Base-by-base conservation (phyloP, 192 early-diverging fungal species). In the Coemansia sp. region DNA sequence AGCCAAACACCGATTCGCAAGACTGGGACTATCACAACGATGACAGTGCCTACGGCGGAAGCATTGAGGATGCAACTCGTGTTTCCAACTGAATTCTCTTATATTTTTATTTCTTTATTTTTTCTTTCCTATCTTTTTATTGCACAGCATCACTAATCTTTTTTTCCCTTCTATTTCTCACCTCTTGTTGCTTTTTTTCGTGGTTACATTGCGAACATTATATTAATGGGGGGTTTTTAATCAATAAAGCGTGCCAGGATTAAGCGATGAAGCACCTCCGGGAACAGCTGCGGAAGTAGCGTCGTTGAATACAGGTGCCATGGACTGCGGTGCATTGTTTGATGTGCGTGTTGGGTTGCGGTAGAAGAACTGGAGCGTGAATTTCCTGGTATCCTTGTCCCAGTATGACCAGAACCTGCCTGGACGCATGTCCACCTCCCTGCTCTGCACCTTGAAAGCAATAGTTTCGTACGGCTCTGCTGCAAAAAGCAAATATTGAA, bases 381-480 rank as follows among this genome's bases (percentile, higher is more conserved):
- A 98, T 76, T 87, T 87, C 67, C 92, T 85, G 18, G 91, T 86
- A 67, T 96, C 96, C 28, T 85, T 79, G 82, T 98, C 96, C 96
- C 96, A 98, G 66, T 94, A 85, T 55, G 91, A 92, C 90, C 93
- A 98, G 31, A 97, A 89, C 58, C 87, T 91, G 12, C 94, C 94
- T 14, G 91, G 91, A 0, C 84, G 81, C 66, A 86, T 86, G 64
- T 98, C 96, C n/a, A 97, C 87, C 66, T 98, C 95, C 49, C 88
- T 88, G 67, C 89, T 91, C 79, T 96, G 96, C 25, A 99, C 84
- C 71, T 96, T 95, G 83, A 99, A 97, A 11, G 91, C 86, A 59
- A 97, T 90, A 0, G 89, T 94, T 74, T 97, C 94, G 69, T 99
- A 99, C 5, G 95, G 96, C 72, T 96, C 95, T 0, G 94, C 95